Percentiles rank a stretch among this genome's conserved stretches.
phyloP scores from a whole-genome alignment of 768 basidiomycete species.

The Dictyophora rubrovolvata region DNA sequence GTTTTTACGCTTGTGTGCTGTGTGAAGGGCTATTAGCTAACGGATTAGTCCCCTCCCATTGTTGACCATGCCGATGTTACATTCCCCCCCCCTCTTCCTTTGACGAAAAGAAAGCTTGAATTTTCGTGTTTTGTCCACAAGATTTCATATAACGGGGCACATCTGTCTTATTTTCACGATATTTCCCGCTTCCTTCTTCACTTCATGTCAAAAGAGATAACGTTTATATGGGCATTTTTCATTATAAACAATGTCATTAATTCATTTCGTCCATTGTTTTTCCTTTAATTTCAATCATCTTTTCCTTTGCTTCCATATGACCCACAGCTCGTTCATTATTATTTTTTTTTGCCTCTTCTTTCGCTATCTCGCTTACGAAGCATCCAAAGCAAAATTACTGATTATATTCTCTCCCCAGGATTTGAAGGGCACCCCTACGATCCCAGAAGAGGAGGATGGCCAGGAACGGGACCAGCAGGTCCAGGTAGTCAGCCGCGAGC shows the following conservation, averaged over 20 bases:
- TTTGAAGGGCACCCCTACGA: not conserved
- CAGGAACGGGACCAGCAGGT: not conserved
- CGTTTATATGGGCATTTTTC: not conserved
- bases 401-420: slow-evolving; percentile 15
- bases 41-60: no score
- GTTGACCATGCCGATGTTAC: no score
- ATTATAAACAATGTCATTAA: not conserved
- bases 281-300: not conserved
- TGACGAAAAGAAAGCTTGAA: no score
- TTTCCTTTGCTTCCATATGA: not conserved
- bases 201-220: not conserved
- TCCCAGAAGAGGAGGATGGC: not conserved
- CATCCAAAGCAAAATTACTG: no score
- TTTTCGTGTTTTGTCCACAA: no score
- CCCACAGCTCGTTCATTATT: not conserved
- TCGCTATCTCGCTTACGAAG: no score
- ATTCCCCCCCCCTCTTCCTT: no score
- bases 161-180: no score
- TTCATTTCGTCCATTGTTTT: not conserved
- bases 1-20: no score
- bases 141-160: no score
- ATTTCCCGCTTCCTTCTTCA: not conserved
- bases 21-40: no score
- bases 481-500: not conserved
- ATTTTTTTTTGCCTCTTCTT: not conserved